These are phyloP conservation scores for Silene coronaria DNA, from an alignment of 179 eudicot genomes.

Conservation along the genomic window DNA sequence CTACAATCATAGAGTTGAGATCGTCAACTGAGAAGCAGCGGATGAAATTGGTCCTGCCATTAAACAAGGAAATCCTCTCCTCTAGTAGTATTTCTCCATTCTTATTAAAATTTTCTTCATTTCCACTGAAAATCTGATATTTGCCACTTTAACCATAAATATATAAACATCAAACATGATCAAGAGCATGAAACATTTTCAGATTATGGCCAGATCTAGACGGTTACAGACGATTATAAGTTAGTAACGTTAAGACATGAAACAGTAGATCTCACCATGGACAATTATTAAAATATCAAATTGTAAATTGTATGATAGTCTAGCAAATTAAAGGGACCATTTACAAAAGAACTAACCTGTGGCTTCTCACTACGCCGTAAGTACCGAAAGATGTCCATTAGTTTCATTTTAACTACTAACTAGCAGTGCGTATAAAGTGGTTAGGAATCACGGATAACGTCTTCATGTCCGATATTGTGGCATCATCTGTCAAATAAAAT, in stretches of 20 bases:
- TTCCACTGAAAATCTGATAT: background rate
- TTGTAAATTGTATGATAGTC: background rate
- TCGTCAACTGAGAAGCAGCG: conserved; percentile 3
- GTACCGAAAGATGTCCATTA: background rate
- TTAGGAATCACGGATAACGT: background rate
- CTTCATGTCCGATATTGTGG: background rate
- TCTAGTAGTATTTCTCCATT: background rate
- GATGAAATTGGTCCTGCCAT: background rate
- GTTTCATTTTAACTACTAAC: background rate
- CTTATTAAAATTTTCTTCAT: background rate
- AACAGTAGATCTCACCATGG: background rate
- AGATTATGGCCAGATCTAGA: no score
- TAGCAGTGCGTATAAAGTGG: background rate
- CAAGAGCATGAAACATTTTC: background rate
- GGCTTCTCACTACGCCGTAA: background rate
- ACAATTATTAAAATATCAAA: background rate
- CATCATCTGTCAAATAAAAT: background rate
- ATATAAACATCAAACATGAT: background rate
- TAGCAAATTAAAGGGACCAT: background rate
- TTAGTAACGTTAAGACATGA: no score
- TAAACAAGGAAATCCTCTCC: background rate
- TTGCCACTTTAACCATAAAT: background rate
- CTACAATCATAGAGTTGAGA: background rate
- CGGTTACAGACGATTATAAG: background rate
- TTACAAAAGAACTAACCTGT: background rate